Evolutionary conservation across 1,284 basidiomycete genomes (phyloP), one percentile per base, ranked within the genome.

Genomic region (Fomitopsis palustris): DNA sequence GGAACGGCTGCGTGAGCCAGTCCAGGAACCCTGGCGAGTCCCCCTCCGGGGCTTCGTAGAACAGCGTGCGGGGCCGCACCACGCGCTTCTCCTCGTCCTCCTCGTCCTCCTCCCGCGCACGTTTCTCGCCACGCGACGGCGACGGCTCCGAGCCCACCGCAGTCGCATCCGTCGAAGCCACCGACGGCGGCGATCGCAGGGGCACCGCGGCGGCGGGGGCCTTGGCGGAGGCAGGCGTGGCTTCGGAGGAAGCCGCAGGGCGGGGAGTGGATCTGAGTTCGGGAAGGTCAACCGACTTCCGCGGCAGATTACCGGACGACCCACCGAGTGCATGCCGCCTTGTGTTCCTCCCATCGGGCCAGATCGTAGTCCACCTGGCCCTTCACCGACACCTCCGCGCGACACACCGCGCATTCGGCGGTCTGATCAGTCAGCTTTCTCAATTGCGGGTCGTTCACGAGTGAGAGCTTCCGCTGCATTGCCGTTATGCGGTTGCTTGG

Each of bases 371-470:
- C 83, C 17, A 72, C 73, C 37, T 78, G 77, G 6, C 79, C 77
- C 41, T 74, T 75, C 53, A 85, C 69, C 8, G 63, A 60, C 54
- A 88, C 72, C 52, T 66, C 71, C 19, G 58, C 62, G 25, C 75
- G 72, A 68, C 87, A 89, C 4, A 72, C 64, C n/a, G 69, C 70
- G 69, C 86, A 88, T 27, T 78, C 74, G 21, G 87, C 79, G 57
- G 69, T 71, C 35, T 69, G 69, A 0, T 75, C 58, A 3, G 78
- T 75, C 66, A 80, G 83, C 0, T 69, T 64, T 68, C 78, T 81
- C 39, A 78, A 84, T 62, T 84, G 81, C 19, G 78, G 65, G 67
- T 89, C 87, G 61, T 87, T 88, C 33, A 86, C 76, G 59, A 88
- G 70, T 55, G 74, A 71, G 42, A 87, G 69, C 71, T 82, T 85